Evolutionary conservation across 768 basidiomycete genomes (phyloP), one percentile per base, ranked within the genome.

Genomic region (Boletus huronensis): DNA sequence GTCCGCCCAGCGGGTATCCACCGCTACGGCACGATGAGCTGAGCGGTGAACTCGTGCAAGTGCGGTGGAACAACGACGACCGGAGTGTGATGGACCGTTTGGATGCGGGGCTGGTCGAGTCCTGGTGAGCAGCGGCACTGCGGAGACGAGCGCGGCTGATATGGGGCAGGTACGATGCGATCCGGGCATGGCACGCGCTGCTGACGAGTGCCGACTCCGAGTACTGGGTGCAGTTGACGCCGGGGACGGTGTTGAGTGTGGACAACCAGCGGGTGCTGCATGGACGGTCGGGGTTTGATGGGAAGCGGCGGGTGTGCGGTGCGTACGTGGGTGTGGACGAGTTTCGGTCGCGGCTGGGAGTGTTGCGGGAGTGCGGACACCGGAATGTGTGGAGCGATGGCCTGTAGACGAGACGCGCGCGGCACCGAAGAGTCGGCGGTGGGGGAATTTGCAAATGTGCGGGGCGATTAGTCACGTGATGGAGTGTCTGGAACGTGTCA

Each of bases 31-130:
- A 92, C 65, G 86, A 93, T 49, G 61, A 70, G 2, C 50, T 68
- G 8, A 81, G 77, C 13, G 83, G 81, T 2, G 81, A 86, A 56
- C 76, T 98, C 0, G 70, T 76, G 5, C 87, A 91, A 56, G 86
- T 98, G 32, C 73, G 95, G 50, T 98, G 94, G 91, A 98, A 98
- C 64, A 95, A 93, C 57, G 89, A 94, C 60, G 95, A 98, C 69
- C 76, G 96, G 48, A 94, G 91, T 54, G 87, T 86, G 3, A 80
- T 98, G 76, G 81, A 75, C 56, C 74, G 78, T 57, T 59, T 92
- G 58, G 73, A 75, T 16, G 74, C 84, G 0, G 76, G 77, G 8
- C 63, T 81, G 55, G 83, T 98, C 10, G 88, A 90, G 63, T 75
- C 79, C 50, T 98, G 93, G 93, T 87, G 60, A 38, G 52, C 13